Evolutionary conservation across 176 grass and related monocot species (phyloP).

Genomic region (Triticum urartu): DNA sequence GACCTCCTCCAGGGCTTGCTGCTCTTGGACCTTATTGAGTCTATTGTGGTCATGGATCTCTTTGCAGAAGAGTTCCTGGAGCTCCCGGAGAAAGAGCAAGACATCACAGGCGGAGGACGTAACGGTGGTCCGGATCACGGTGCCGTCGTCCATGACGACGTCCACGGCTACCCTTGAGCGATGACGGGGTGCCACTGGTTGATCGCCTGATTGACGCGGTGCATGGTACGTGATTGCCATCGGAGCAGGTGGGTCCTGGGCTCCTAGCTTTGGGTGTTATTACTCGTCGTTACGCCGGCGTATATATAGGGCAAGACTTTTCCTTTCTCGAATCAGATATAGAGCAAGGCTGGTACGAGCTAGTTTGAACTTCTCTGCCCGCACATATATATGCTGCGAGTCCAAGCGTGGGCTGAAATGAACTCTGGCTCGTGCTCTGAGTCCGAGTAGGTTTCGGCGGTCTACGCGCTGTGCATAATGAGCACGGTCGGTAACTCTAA

Average conservation of each 20-base stretch:
- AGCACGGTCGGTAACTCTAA: too few relatives aligned
- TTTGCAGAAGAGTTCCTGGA: slow-evolving; percentile 17
- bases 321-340: too few relatives aligned
- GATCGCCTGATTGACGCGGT: background rate
- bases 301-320: too few relatives aligned
- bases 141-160: slow-evolving; percentile 6
- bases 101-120: slow-evolving; percentile 40
- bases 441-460: too few relatives aligned
- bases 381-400: too few relatives aligned
- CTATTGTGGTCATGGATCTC: background rate
- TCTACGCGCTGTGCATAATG: too few relatives aligned
- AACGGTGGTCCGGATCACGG: slow-evolving; percentile 43
- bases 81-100: slow-evolving; percentile 5
- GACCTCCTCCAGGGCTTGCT: background rate
- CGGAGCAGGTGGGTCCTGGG: background rate
- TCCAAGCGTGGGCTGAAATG: too few relatives aligned
- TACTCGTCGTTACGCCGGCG: too few relatives aligned
- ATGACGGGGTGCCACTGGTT: background rate
- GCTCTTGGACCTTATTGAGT: background rate
- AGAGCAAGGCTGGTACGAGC: too few relatives aligned
- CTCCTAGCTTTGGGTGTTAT: background rate
- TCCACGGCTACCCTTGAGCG: background rate
- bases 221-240: slow-evolving; percentile 13
- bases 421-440: too few relatives aligned
- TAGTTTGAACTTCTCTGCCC: too few relatives aligned